phyloP scores from a whole-genome alignment of 169 alveolate genomes.

The Cryptosporidium muris region DNA sequence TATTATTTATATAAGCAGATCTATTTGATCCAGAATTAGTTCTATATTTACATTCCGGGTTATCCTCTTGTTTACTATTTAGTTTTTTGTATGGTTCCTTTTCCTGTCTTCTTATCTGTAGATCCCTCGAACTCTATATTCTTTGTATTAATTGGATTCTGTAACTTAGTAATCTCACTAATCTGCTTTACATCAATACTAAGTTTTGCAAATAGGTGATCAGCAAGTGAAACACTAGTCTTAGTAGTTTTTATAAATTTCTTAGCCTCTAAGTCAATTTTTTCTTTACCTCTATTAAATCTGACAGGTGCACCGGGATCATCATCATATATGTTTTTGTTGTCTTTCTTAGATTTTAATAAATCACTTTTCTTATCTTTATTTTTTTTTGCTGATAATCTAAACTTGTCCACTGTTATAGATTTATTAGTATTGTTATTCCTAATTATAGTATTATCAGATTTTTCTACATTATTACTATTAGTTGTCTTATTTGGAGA shows the following conservation, averaged over 20 bases:
- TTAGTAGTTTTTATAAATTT: conserved; percentile 13
- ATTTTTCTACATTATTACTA: conserved; percentile 4
- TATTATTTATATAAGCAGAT: too few species aligned
- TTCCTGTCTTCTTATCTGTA: background rate
- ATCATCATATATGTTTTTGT: background rate
- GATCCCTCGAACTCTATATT: too few species aligned
- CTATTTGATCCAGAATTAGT: too few species aligned
- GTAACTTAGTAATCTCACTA: too few species aligned
- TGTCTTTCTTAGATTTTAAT: background rate
- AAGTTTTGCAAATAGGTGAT: conserved; percentile 58
- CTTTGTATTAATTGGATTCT: too few species aligned
- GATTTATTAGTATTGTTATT: background rate
- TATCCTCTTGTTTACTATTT: background rate
- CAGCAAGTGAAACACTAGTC: conserved; percentile 22
- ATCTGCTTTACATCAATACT: background rate
- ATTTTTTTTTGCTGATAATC: background rate
- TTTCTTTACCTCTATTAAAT: conserved; percentile 20
- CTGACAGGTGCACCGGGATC: conserved; percentile 65
- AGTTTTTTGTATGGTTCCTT: background rate
- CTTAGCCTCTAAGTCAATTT: conserved; percentile 54
- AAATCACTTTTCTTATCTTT: background rate
- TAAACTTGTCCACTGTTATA: conserved; percentile 24
- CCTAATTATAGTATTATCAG: background rate
- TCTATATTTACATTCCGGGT: too few species aligned
- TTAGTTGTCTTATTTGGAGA: conserved; percentile 1